Evolutionary conservation across 306 rosid genomes (phyloP), one percentile per base, ranked within the genome.

Genomic region (Sicyos baderoa): DNA sequence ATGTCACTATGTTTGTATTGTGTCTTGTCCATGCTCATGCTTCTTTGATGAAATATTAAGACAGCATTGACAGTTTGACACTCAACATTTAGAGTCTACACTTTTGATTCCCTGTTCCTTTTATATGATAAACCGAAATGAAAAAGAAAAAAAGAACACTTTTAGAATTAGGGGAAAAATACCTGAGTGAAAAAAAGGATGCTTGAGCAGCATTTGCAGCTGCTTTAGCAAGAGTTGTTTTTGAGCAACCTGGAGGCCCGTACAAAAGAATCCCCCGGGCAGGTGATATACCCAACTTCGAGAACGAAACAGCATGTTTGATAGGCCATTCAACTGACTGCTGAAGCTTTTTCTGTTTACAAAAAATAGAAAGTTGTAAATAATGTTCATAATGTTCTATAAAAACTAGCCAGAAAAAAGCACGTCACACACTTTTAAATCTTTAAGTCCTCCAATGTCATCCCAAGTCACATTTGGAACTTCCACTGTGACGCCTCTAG

Each of bases 241-340:
- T 93, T 57, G 96, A 89, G 79, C 97, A 93, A 76, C 97, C 97
- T 13, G 98, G 97, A 70, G 98, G 98, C 67, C 98, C 97, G 51
- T 93, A 91, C 70, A 93, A 85, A 82, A 93, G 98, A 86, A 93
- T 77, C 74, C 98, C 98, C 15, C 91, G 88, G 4, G 83, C 75
- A 64, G 98, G 95, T 49, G 97, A 82, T 84, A 89, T 81, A 78
- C 97, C 96, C 80, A 89, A 64, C 84, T 91, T 89, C 50, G 84
- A 75, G 83, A 88, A 85, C 9, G 82, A 78, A 37, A 77, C 74
- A 77, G 94, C 76, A 79, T 86, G 85, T 80, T 88, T 89, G 23
- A 93, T 85, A 67, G 98, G 98, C 93, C 96, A 88, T 75, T 93
- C 97, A 73, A 93, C 86, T 69, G 94, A 90, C 85, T 93, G 87